phyloP scores from a whole-genome alignment of 208 protist genomes.

The Wallacemonas collosoma region DNA sequence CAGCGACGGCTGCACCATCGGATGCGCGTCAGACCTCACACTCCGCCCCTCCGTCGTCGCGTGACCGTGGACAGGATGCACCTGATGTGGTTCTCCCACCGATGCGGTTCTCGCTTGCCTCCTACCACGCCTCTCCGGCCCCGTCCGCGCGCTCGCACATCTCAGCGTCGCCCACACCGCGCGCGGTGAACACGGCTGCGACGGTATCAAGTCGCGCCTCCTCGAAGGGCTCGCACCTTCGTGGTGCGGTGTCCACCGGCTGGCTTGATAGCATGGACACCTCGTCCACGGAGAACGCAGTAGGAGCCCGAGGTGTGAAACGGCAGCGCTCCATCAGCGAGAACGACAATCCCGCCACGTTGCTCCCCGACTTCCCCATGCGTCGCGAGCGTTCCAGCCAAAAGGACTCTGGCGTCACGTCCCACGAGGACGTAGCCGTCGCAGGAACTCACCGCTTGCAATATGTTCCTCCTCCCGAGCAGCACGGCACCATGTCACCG shows the following conservation, averaged over 20 bases:
- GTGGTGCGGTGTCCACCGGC: too few species aligned
- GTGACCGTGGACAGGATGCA: slow-evolving; percentile 11
- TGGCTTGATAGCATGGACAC: neutral
- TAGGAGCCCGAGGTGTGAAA: neutral
- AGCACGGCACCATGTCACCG: neutral
- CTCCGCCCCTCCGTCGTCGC: slow-evolving; percentile 3
- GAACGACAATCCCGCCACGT: slow-evolving; percentile 4
- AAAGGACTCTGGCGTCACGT: neutral
- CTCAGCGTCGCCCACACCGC: slow-evolving; percentile 21
- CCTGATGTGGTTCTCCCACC: slow-evolving; percentile 18
- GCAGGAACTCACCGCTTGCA: neutral
- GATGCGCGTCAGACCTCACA: neutral
- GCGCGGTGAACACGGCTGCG: slow-evolving; percentile 33
- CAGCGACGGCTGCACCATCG: neutral
- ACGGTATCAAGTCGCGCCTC: neutral
- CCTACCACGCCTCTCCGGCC: slow-evolving; percentile 22
- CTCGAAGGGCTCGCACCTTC: neutral
- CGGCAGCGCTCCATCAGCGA: slow-evolving; percentile 13
- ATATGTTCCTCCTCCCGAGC: neutral
- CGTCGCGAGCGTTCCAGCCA: slow-evolving; percentile 10
- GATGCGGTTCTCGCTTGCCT: slow-evolving; percentile 44
- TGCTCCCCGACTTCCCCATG: neutral
- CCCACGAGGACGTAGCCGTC: neutral
- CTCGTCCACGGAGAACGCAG: neutral
- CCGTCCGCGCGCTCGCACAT: neutral